Evolutionary conservation across 139 green algal genomes (phyloP).

Genomic region (Chlamydomonas incerta): DNA sequence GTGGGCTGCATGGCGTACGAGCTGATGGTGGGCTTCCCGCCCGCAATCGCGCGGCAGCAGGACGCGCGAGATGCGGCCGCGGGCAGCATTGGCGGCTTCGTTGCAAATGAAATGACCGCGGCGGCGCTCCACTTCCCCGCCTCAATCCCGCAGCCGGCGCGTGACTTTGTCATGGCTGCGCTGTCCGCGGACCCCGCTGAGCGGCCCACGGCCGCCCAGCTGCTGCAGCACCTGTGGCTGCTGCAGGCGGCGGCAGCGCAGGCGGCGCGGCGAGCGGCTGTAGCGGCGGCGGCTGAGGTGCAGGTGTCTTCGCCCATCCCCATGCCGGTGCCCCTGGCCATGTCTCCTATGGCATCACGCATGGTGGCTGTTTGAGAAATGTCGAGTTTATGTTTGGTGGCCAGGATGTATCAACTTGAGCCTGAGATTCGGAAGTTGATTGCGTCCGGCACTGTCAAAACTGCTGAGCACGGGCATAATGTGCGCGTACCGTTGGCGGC

Average conservation of each 20-base stretch:
- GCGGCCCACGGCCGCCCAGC: constrained; percentile 17
- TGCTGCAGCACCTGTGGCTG: constrained; percentile 15
- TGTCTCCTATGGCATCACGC: no score
- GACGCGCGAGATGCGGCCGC: background rate
- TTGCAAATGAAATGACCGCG: background rate
- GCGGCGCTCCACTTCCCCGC: constrained; percentile 17
- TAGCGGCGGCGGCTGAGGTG: background rate
- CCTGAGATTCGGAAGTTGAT: no score
- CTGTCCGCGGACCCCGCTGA: background rate
- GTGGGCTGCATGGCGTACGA: constrained; percentile 14
- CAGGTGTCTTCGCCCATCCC: background rate
- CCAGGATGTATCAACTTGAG: no score
- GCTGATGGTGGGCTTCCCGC: constrained; percentile 25
- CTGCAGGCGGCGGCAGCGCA: background rate
- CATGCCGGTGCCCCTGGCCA: no score
- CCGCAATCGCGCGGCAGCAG: background rate
- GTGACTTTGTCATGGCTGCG: constrained; percentile 1
- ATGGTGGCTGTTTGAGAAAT: no score
- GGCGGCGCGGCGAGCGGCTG: background rate
- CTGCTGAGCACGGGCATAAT: no score
- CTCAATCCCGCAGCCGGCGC: background rate
- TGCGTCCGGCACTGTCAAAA: no score
- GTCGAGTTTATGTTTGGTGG: no score
- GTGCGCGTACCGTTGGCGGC: no score
- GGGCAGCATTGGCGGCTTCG: background rate